These are phyloP conservation scores for Yarrowia divulgata DNA, from an alignment of 805 yeast species.

Conservation along the genomic window DNA sequence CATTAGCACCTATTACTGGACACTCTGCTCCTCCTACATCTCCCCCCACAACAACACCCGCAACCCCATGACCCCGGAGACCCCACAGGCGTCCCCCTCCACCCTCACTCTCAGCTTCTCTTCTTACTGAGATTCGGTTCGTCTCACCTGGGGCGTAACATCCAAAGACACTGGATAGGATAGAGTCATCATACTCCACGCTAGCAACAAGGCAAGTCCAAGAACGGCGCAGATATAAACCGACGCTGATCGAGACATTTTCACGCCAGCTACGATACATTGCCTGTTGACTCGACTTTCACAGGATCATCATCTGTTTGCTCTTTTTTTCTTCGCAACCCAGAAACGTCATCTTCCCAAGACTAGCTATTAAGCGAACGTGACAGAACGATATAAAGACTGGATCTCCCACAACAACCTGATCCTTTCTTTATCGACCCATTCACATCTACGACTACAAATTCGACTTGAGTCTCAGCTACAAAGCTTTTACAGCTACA, in stretches of 20 bases:
- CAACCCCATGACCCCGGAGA: conserved; percentile 37
- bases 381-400: not conserved
- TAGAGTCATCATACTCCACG: no score
- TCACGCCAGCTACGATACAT: no score
- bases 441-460: no score
- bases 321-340: no score
- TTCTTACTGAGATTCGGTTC: conserved; percentile 35
- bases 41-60: not conserved
- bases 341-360: no score
- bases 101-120: not conserved
- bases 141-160: conserved; percentile 26
- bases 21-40: no score
- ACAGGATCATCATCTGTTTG: no score
- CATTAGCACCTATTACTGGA: not conserved
- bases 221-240: not conserved
- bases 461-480: not conserved
- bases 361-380: no score
- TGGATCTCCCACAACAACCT: no score
- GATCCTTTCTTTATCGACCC: no score
- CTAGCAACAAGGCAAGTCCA: conserved; percentile 7
- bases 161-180: conserved; percentile 25
- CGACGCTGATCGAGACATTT: no score
- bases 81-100: not conserved
- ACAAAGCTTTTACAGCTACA: conserved; percentile 31
- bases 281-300: no score